These are phyloP conservation scores for Panaeolus cyanescens DNA, from an alignment of 768 basidiomycete species.

Conservation along the genomic window DNA sequence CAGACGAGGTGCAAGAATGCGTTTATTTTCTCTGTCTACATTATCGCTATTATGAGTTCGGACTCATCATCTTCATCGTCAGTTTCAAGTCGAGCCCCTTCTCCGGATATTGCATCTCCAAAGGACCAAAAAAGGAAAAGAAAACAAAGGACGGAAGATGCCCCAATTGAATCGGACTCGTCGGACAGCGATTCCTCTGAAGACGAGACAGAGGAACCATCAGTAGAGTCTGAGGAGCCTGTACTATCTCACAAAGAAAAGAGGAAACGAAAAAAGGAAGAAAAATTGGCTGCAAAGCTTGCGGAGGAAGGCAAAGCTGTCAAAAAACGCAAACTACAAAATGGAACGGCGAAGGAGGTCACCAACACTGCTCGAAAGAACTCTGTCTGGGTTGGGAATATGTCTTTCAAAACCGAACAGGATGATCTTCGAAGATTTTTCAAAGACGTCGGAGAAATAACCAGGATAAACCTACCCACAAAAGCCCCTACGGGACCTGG, in stretches of 20 bases:
- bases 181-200: slow-evolving; percentile 16
- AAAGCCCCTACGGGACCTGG: slow-evolving; percentile 54
- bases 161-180: slow-evolving; percentile 8
- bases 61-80: slow-evolving; percentile 22
- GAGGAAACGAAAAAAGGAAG: slow-evolving; percentile 59
- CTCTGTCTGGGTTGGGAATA: slow-evolving; percentile 95
- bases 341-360: slow-evolving; percentile 33
- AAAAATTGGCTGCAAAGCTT: slow-evolving; percentile 30
- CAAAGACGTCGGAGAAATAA: slow-evolving; percentile 70
- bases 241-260: slow-evolving; percentile 79
- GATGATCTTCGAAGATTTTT: slow-evolving; percentile 75
- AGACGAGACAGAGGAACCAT: slow-evolving; percentile 6
- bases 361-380: slow-evolving; percentile 63
- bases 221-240: slow-evolving; percentile 37
- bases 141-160: slow-evolving; percentile 10
- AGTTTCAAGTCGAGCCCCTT: slow-evolving; percentile 26
- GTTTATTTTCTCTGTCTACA: slow-evolving; percentile 11
- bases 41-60: slow-evolving; percentile 3
- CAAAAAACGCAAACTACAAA: slow-evolving; percentile 52
- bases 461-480: slow-evolving; percentile 84
- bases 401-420: slow-evolving; percentile 85
- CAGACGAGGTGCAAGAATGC: too few relatives aligned
- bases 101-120: slow-evolving; percentile 26
- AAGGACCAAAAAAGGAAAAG: slow-evolving; percentile 32
- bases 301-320: slow-evolving; percentile 22